These are phyloP conservation scores for Aspergillus sergii DNA, from an alignment of 2,329 filamentous ascomycete species.

Conservation along the genomic window DNA sequence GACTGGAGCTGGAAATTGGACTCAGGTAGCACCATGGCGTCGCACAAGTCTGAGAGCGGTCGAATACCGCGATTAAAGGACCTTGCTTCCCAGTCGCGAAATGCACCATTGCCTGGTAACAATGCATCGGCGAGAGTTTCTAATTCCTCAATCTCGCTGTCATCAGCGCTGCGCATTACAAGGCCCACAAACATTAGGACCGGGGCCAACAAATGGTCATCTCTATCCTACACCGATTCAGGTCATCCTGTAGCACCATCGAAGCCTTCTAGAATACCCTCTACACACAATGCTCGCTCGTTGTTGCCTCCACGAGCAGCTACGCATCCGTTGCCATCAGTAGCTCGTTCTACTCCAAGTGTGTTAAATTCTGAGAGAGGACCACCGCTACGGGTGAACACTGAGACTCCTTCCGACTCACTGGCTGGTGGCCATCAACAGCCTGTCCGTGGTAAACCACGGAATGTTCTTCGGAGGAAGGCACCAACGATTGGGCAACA, in stretches of 20 bases:
- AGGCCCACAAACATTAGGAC: conserved; percentile 24
- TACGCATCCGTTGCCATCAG: conserved; percentile 23
- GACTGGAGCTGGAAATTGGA: conserved; percentile 29
- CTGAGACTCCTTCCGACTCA: conserved; percentile 13
- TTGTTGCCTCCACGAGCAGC: conserved; percentile 34
- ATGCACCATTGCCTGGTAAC: conserved; percentile 27
- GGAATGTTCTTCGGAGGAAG: conserved; percentile 47
- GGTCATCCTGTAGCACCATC: conserved; percentile 22
- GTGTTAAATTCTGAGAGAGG: conserved; percentile 10
- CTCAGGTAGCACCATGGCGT: conserved; percentile 39
- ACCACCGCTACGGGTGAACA: conserved; percentile 7
- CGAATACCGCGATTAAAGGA: conserved; percentile 34
- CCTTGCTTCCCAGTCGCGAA: conserved; percentile 26
- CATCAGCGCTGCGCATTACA: conserved; percentile 32
- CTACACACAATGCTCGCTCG: conserved; percentile 27
- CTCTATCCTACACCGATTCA: conserved; percentile 33
- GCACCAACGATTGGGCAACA: conserved; percentile 44
- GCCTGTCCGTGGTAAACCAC: conserved; percentile 28
- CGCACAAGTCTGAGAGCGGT: conserved; percentile 35
- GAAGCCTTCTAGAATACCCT: conserved; percentile 23
- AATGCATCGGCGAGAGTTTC: conserved; percentile 22
- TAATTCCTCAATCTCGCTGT: conserved; percentile 20
- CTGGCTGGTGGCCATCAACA: conserved; percentile 21
- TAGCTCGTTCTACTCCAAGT: conserved; percentile 8
- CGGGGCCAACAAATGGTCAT: conserved; percentile 29